Evolutionary conservation across 805 yeast species (phyloP), one percentile per base, ranked within the genome.

Genomic region (Myxozyma nipponensis): DNA sequence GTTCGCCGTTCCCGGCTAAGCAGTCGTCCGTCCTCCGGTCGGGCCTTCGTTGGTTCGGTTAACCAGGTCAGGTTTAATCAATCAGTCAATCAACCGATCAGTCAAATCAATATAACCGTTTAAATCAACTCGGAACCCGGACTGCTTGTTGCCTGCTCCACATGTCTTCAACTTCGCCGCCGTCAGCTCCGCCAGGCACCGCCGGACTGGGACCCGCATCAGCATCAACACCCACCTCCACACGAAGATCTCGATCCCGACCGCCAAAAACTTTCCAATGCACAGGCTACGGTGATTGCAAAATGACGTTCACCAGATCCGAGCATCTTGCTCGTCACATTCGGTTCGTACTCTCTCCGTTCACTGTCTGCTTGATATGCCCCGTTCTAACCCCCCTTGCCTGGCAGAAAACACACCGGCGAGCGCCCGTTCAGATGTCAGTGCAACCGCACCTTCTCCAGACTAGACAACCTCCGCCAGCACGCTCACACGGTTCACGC

Each of bases 281-380:
- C 68, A 72, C 84, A 1, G 96, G 95, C 2, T 90, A 77, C 64
- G 87, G 87, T 19, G 89, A 84, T 58, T 89, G 97, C 68, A 73
- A 72, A 49, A 89, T 90, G 95, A 77, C 90, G 4, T 89, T 89
- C 68, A 86, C 95, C 2, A 74, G 97, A 44, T 83, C 93, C 6
- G 97, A 90, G 66, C 97, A 90, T 68, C 75, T 89, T 59, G 95
- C 96, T 1, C 75, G 97, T 52, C 97, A 89, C 70, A 84, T 90
- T 47, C 72, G 96, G 47, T 52, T 28, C 28, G 45, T 6, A 6
- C 17, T n/a, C 9, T 35, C 19, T 13, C 15, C 6, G 6, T 7
- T 13, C 15, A 35, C 7, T 17, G 15, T 35, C 9, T n/a, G 10
- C 10, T 10, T 15, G n/a, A 32, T 7, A 40, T 10, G n/a, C 30